phyloP scores from a whole-genome alignment of 1,284 basidiomycete genomes.

The Gymnopus androsaceus region DNA sequence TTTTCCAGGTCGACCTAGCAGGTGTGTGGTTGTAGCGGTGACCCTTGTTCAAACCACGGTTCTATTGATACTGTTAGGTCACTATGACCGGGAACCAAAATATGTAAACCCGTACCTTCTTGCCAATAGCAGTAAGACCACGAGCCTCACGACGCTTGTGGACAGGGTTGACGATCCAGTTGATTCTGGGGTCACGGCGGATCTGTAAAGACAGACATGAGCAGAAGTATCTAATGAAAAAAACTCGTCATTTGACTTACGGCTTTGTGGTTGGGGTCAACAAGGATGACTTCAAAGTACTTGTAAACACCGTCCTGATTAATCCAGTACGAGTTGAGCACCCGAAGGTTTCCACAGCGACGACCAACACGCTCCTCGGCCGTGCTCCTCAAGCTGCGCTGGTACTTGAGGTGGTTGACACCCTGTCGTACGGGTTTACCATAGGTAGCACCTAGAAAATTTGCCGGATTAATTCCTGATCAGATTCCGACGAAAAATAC shows the following conservation, averaged over 20 bases:
- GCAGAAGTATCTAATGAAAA: slow-evolving; percentile 9
- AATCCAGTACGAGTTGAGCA: slow-evolving; percentile 99
- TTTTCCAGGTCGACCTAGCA: slow-evolving; percentile 91
- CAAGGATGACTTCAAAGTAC: slow-evolving; percentile 98
- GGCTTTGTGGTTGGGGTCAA: slow-evolving; percentile 92
- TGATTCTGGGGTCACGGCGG: slow-evolving; percentile 95
- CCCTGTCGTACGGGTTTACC: slow-evolving; percentile 99
- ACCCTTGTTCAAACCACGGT: slow-evolving; percentile 95
- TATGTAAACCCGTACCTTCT: slow-evolving; percentile 71
- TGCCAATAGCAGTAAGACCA: slow-evolving; percentile 95
- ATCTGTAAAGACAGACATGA: slow-evolving; percentile 49
- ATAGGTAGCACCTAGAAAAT: slow-evolving; percentile 83
- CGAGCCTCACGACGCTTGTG: slow-evolving; percentile 99
- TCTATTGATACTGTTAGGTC: slow-evolving; percentile 45
- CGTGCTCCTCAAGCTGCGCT: slow-evolving; percentile 89
- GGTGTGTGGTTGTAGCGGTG: slow-evolving; percentile 94
- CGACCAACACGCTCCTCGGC: slow-evolving; percentile 99
- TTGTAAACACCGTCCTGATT: slow-evolving; percentile 99
- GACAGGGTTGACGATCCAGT: slow-evolving; percentile 98
- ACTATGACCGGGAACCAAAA: background rate
- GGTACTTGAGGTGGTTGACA: slow-evolving; percentile 99
- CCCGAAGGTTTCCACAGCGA: slow-evolving; percentile 94
- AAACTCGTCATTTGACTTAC: slow-evolving; percentile 49
- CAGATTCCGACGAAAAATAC: background rate
- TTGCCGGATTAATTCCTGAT: background rate